Base-by-base conservation (phyloP, 306 rosid genomes). In the Quercus glauca region DNA sequence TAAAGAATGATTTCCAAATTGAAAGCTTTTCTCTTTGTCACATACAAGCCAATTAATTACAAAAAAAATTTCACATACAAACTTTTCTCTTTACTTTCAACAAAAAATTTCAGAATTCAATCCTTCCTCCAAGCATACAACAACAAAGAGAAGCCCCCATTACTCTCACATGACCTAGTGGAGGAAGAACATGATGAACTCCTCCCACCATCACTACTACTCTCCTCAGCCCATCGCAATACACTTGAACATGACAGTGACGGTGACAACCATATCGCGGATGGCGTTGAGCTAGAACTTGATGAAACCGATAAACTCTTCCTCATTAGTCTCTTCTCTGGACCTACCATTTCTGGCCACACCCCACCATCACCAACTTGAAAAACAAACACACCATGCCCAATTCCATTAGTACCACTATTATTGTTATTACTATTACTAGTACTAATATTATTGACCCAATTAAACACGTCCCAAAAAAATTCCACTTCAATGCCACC, bases 221-320 rank as follows among this genome's bases (percentile, higher is more conserved):
- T 23, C 84, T 92, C 97, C 85, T 92, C 97, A 12, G 96, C 89
- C 97, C 97, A 92, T 73, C 88, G 97, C 82, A 85, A 63, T 74
- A 92, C 94, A 53, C 92, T 82, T 1, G 90, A 89, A 75, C 84
- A 70, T 5, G 92, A 85, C 4, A 86, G 80, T 6, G 81, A 59
- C 33, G 85, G 82, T 8, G 85, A 80, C 57, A 68, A 3, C 1
- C 81, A 63, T 1, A 71, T 14, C 2, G 80, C 23, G 1, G 88
- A 59, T 0, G 87, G 69, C 52, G 78, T 72, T 49, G 80, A 43
- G 1, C 80, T 73, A 18, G 83, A 67, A 13, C 85, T 89, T 17
- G 74, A 60, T 2, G 80, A 72, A 17, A 49, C 45, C 6, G 85
- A 82, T 79, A 87, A 35, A 82, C 90, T 84, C 82, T 91, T 88